Percentiles rank a stretch among this genome's conserved stretches.
Evolutionary conservation across 495 filamentous ascomycete genomes (phyloP).

Genomic region (Podospora australis): DNA sequence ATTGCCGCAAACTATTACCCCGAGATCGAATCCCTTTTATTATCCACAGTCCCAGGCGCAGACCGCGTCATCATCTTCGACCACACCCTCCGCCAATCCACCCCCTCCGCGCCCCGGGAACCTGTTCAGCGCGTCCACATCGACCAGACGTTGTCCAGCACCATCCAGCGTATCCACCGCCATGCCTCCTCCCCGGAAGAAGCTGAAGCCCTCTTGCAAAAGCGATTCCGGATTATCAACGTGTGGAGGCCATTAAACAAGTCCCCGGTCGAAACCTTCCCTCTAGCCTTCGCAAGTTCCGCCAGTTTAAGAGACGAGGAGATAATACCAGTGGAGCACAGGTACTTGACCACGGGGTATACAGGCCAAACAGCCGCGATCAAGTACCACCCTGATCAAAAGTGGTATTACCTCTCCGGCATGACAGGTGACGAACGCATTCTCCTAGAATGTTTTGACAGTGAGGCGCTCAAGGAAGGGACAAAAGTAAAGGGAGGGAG

Average conservation of each 20-base stretch:
- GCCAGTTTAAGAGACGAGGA: constrained; percentile 54
- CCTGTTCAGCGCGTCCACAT: constrained; percentile 74
- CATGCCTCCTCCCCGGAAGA: constrained; percentile 49
- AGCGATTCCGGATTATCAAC: constrained; percentile 76
- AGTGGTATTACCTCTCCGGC: constrained; percentile 75
- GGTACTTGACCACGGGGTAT: constrained; percentile 58
- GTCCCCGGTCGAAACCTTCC: constrained; percentile 60
- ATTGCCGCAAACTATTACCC: constrained; percentile 74
- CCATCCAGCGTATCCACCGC: constrained; percentile 54
- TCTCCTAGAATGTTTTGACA: constrained; percentile 79
- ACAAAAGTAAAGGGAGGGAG: constrained; percentile 52
- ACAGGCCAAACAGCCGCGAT: constrained; percentile 75
- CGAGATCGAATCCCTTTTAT: constrained; percentile 63
- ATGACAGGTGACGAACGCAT: constrained; percentile 70
- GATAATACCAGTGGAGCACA: constrained; percentile 64
- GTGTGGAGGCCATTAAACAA: constrained; percentile 75
- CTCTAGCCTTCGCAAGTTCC: constrained; percentile 65
- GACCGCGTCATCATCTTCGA: constrained; percentile 72
- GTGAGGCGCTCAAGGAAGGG: constrained; percentile 41
- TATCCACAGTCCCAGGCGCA: constrained; percentile 53
- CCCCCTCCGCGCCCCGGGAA: constrained; percentile 43
- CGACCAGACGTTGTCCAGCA: constrained; percentile 68
- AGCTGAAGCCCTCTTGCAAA: constrained; percentile 50
- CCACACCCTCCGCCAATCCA: constrained; percentile 70
- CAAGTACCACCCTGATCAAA: constrained; percentile 48